These are phyloP conservation scores for Eutrema heterophyllum DNA, from an alignment of 345 rosid genomes.

Conservation along the genomic window DNA sequence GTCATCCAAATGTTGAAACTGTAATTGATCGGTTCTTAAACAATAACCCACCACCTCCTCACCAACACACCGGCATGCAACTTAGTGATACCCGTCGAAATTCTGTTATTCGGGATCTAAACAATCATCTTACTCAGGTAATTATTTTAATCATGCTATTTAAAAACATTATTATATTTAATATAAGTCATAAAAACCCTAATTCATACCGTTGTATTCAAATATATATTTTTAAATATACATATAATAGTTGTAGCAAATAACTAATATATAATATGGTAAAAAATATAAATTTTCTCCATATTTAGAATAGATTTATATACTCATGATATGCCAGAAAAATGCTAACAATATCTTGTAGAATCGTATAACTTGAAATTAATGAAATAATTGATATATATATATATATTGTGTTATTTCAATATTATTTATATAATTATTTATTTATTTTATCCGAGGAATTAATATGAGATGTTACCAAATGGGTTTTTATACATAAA, in stretches of 20 bases:
- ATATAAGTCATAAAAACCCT: neutral
- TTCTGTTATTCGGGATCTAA: conserved; percentile 39
- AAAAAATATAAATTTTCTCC: neutral
- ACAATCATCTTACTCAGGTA: conserved; percentile 40
- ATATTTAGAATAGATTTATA: neutral
- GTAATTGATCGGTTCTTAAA: conserved; percentile 33
- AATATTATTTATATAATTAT: neutral
- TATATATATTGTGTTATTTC: neutral
- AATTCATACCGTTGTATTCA: neutral
- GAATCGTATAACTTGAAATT: neutral
- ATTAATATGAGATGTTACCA: neutral
- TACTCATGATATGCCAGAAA: neutral
- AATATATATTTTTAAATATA: neutral
- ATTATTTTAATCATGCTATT: neutral
- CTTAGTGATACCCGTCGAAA: conserved; percentile 38
- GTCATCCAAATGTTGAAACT: conserved; percentile 47
- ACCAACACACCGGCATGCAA: conserved; percentile 1
- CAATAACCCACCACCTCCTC: neutral
- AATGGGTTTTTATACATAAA: neutral
- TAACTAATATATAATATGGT: neutral
- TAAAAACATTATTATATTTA: neutral
- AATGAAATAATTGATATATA: neutral
- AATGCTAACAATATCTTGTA: neutral
- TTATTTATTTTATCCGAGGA: neutral
- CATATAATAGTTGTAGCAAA: neutral